phyloP scores from a whole-genome alignment of 306 rosid genomes.

The Casuarina equisetifolia region DNA sequence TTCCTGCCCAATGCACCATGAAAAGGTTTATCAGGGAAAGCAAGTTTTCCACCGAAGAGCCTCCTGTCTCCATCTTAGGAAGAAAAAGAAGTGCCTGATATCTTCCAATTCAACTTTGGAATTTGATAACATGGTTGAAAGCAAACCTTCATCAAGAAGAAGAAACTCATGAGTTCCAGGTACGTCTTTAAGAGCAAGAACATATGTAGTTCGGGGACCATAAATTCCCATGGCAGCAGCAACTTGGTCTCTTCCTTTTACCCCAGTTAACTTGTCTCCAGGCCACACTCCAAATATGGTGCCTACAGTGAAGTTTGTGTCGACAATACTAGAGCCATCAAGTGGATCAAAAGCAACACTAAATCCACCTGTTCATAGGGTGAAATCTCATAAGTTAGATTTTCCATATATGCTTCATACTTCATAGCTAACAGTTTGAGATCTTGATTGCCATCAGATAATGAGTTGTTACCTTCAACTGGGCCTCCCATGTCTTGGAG shows the following conservation, averaged over 20 bases:
- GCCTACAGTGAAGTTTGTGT: slow-evolving; percentile 97
- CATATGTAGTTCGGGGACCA: slow-evolving; percentile 97
- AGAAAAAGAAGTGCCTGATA: background rate
- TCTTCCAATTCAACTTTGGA: background rate
- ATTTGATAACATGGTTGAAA: background rate
- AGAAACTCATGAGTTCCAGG: slow-evolving; percentile 98
- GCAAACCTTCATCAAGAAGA: slow-evolving; percentile 88
- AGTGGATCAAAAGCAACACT: slow-evolving; percentile 99
- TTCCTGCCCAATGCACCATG: slow-evolving; percentile 52
- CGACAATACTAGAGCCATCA: slow-evolving; percentile 98
- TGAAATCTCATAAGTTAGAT: slow-evolving; percentile 19
- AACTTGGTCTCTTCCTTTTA: slow-evolving; percentile 87
- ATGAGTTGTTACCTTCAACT: slow-evolving; percentile 54
- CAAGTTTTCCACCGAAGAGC: background rate
- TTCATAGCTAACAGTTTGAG: background rate
- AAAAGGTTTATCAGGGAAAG: background rate
- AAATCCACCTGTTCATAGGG: slow-evolving; percentile 71
- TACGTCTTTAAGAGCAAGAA: slow-evolving; percentile 73
- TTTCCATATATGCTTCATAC: background rate
- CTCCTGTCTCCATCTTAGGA: background rate
- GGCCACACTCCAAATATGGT: slow-evolving; percentile 99
- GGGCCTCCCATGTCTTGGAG: slow-evolving; percentile 99
- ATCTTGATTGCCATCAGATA: background rate
- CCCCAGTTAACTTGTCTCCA: slow-evolving; percentile 91
- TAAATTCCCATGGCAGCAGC: slow-evolving; percentile 99